These are phyloP conservation scores for Diplodia mutila DNA, from an alignment of 2,329 filamentous ascomycete species.

Conservation along the genomic window DNA sequence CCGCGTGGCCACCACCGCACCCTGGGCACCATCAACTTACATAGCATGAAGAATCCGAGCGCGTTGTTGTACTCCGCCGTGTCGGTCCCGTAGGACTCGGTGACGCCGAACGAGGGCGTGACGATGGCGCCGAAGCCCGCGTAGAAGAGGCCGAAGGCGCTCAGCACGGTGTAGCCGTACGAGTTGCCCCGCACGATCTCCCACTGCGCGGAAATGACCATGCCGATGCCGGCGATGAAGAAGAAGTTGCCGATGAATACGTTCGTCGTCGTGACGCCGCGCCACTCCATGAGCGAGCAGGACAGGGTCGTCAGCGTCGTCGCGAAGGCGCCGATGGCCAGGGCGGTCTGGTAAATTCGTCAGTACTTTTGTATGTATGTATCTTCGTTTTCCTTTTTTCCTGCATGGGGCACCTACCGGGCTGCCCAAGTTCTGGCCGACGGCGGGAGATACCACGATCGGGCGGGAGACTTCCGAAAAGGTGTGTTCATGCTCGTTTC, in stretches of 20 bases:
- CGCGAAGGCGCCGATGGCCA: conserved; percentile 58
- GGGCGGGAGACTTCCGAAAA: conserved; percentile 41
- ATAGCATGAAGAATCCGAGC: conserved; percentile 54
- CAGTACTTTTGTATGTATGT: neutral
- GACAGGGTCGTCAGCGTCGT: conserved; percentile 60
- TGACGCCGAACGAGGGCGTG: conserved; percentile 53
- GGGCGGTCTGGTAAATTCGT: conserved; percentile 44
- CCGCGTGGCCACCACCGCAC: too few species aligned
- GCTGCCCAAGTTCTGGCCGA: conserved; percentile 32
- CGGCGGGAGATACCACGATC: conserved; percentile 36
- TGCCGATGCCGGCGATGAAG: conserved; percentile 55
- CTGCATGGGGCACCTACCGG: neutral
- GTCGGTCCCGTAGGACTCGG: conserved; percentile 48
- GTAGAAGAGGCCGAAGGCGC: conserved; percentile 60
- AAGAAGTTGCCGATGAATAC: conserved; percentile 61
- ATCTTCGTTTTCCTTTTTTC: neutral
- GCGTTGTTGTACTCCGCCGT: conserved; percentile 53
- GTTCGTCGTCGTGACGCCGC: conserved; percentile 55
- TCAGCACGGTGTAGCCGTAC: conserved; percentile 58
- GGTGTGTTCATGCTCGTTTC: conserved; percentile 8
- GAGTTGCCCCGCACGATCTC: conserved; percentile 58
- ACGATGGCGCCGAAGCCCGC: conserved; percentile 54
- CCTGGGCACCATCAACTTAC: conserved; percentile 35
- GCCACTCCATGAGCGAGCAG: conserved; percentile 59
- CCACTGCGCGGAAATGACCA: conserved; percentile 61